Evolutionary conservation across 2,329 filamentous ascomycete genomes (phyloP).

Genomic region (Penicillium capsulatum): DNA sequence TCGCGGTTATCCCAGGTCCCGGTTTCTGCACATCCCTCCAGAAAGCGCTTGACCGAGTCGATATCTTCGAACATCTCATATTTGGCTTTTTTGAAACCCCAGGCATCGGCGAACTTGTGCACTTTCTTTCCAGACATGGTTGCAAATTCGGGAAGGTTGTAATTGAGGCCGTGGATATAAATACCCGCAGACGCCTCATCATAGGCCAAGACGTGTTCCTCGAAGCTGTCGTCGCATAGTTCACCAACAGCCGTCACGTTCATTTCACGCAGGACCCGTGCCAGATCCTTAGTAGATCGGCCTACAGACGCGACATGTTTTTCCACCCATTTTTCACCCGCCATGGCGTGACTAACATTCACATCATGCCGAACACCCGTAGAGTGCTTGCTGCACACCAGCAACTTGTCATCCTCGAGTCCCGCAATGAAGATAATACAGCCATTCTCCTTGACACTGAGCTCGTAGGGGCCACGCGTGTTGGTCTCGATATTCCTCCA

Average conservation of each 20-base stretch:
- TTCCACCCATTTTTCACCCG: constrained; percentile 77
- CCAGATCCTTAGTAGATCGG: constrained; percentile 73
- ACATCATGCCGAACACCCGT: constrained; percentile 73
- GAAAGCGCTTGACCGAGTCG: constrained; percentile 68
- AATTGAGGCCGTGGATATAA: constrained; percentile 92
- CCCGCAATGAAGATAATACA: constrained; percentile 98
- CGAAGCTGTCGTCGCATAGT: constrained; percentile 91
- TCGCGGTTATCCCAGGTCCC: constrained; percentile 87
- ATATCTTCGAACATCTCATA: constrained; percentile 74
- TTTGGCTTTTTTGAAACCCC: constrained; percentile 90
- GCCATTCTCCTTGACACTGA: constrained; percentile 98
- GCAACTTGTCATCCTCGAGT: constrained; percentile 77
- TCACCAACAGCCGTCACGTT: constrained; percentile 96
- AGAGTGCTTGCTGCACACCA: constrained; percentile 99
- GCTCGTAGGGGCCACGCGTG: constrained; percentile 84
- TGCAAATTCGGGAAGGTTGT: constrained; percentile 86
- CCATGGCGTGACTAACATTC: constrained; percentile 74
- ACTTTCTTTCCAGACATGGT: constrained; percentile 82
- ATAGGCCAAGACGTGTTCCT: constrained; percentile 94
- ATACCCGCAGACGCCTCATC: constrained; percentile 76
- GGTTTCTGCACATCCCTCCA: constrained; percentile 80
- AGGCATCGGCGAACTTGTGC: constrained; percentile 81
- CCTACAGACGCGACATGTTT: constrained; percentile 72
- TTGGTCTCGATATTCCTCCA: constrained; percentile 74
- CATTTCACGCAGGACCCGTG: constrained; percentile 66